A percentile compares a stretch with the other conserved stretches of the same genome.
phyloP scores from a whole-genome alignment of 108 stramenopile species.

The Seminavis robusta region DNA sequence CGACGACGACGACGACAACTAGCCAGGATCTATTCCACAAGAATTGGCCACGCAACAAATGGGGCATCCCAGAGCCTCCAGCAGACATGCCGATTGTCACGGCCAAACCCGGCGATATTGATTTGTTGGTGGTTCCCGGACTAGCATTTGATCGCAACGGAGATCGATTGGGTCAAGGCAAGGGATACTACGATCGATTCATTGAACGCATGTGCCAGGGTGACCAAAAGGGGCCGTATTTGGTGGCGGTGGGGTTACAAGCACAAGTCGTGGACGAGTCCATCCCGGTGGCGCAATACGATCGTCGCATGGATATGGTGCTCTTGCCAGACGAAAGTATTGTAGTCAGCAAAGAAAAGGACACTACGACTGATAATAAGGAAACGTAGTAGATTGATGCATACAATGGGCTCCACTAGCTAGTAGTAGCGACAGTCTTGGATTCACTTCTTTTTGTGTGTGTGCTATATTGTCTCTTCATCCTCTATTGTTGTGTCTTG shows the following conservation, averaged over 20 bases:
- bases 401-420: neutral
- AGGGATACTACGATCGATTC: slow-evolving; percentile 92
- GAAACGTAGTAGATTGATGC: neutral
- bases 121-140: slow-evolving; percentile 83
- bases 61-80: slow-evolving; percentile 89
- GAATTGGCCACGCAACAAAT: slow-evolving; percentile 83
- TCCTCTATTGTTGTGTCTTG: neutral
- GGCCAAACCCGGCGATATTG: slow-evolving; percentile 79
- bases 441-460: neutral
- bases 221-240: slow-evolving; percentile 16
- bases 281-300: slow-evolving; percentile 61
- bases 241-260: slow-evolving; percentile 74
- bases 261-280: slow-evolving; percentile 42
- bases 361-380: neutral
- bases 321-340: slow-evolving; percentile 41
- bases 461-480: neutral
- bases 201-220: slow-evolving; percentile 56
- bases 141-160: slow-evolving; percentile 69
- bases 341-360: neutral
- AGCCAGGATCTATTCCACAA: slow-evolving; percentile 64
- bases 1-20: slow-evolving; percentile 3
- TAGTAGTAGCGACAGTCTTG: neutral
- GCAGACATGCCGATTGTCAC: slow-evolving; percentile 25
- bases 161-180: slow-evolving; percentile 82
- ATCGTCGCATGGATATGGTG: slow-evolving; percentile 70